phyloP scores from a whole-genome alignment of 225 moss, liverwort and hornwort genomes.

The Rhytidiadelphus loreus region DNA sequence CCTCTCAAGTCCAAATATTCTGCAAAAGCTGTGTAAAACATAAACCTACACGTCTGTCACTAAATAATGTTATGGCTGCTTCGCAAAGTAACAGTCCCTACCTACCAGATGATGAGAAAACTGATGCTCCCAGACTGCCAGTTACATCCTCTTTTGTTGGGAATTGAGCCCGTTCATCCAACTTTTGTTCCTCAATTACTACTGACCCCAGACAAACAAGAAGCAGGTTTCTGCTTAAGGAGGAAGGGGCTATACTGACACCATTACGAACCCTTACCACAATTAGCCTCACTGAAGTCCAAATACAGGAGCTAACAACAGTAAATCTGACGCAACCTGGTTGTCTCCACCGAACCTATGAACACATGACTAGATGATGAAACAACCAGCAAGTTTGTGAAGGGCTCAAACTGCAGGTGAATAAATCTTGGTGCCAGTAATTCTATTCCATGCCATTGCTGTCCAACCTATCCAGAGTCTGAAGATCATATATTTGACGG shows the following conservation, averaged over 20 bases:
- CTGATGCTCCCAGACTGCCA: constrained; percentile 9
- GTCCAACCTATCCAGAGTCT: constrained; percentile 68
- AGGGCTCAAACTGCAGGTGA: constrained; percentile 30
- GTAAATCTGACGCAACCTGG: constrained; percentile 16
- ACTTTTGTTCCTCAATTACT: constrained; percentile 4
- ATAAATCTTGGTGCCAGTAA: not conserved
- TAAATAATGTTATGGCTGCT: constrained; percentile 26
- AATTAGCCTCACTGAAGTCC: constrained; percentile 12
- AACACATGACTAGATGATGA: constrained; percentile 21
- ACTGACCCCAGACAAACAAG: constrained; percentile 20
- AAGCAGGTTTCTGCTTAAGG: constrained; percentile 37
- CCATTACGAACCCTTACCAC: constrained; percentile 9
- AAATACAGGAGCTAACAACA: constrained; percentile 14
- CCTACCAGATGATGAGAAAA: constrained; percentile 17
- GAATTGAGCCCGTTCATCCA: constrained; percentile 18
- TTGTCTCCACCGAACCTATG: constrained; percentile 12
- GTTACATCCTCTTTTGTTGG: constrained; percentile 12
- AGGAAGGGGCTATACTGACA: constrained; percentile 8
- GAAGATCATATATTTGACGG: constrained; percentile 96
- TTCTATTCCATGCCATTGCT: constrained; percentile 68
- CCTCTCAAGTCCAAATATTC: constrained; percentile 2
- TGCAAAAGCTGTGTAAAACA: constrained; percentile 36
- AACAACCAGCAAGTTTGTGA: constrained; percentile 24
- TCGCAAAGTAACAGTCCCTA: constrained; percentile 5
- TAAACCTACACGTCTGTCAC: constrained; percentile 24